Base-by-base conservation (phyloP, 192 early-diverging fungal species). In the Glomus cerebriforme region DNA sequence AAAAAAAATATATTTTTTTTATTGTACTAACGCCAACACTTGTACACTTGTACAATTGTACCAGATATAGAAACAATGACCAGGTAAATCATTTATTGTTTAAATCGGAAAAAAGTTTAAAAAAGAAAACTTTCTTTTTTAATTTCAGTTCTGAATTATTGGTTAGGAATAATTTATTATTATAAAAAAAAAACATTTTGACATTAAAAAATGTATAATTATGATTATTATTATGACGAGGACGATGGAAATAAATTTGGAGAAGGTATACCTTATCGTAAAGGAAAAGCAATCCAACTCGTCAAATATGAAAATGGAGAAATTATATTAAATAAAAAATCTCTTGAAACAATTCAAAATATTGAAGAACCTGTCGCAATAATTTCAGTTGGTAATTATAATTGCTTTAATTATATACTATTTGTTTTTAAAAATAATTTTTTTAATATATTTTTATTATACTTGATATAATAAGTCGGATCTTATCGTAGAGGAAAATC, bases 401-500 rank as follows among this genome's bases (percentile, higher is more conserved):
- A n/a, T 27, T 31, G 5, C 2, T 26, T 32, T 73, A 24, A 29
- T 1, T 17, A 19, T 15, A 19, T 54, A 8, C 17, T 17, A 6
- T 1, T 49, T 31, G n/a, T 45, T 1, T 17, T 31, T 49, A 63
- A 29, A 22, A n/a, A n/a, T 29, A 22, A n/a, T n/a, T n/a, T n/a
- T n/a, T n/a, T 10, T 24, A 3, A n/a, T 67, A 7, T 3, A 1
- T 39, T 43, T 7, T 22, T 22, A 64, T 39, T 39, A 24, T 22
- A 15, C 32, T 6, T 37, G n/a, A n/a, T n/a, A n/a, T 43, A 12
- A 12, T 43, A 35, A 75, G 76, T 39, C 19, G 64, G 76, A 1
- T 32, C 76, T 27, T 77, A 31, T 77, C 76, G 76, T 62, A 35
- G 76, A 15, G 76, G 76, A 31, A 77, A 77, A 77, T 77, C 76